phyloP scores from a whole-genome alignment of 2,329 filamentous ascomycete genomes.

The Pestalotiopsis sp. region DNA sequence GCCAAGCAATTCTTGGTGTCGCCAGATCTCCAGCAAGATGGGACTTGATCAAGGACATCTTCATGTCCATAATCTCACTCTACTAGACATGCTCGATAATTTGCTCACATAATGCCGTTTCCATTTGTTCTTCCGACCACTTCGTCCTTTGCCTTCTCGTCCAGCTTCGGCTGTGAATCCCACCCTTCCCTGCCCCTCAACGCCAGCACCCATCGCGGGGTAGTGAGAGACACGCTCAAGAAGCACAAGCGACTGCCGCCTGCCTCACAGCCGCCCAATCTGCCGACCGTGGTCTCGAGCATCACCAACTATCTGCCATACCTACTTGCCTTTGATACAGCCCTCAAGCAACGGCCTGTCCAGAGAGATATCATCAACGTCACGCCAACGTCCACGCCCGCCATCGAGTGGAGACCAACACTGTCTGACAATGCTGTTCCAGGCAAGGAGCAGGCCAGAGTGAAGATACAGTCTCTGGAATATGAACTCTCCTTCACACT shows the following conservation, averaged over 20 bases:
- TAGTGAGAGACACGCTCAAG: conserved; percentile 83
- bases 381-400: conserved; percentile 59
- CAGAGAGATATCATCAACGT: conserved; percentile 66
- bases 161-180: conserved; percentile 74
- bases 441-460: conserved; percentile 64
- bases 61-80: not conserved
- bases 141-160: conserved; percentile 80
- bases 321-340: conserved; percentile 74
- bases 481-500: conserved; percentile 83
- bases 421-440: conserved; percentile 67
- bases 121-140: conserved; percentile 88
- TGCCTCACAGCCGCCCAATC: conserved; percentile 67
- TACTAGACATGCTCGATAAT: not conserved
- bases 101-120: conserved; percentile 73
- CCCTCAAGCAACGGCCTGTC: conserved; percentile 59
- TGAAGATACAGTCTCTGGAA: conserved; percentile 73
- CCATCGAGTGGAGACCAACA: conserved; percentile 84
- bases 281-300: conserved; percentile 69
- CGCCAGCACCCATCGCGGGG: conserved; percentile 80
- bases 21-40: not conserved
- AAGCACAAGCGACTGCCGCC: conserved; percentile 84
- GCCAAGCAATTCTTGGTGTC: conserved; percentile 5
- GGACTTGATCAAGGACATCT: not conserved
- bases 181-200: conserved; percentile 87
- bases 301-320: conserved; percentile 83